Evolutionary conservation across 2,329 filamentous ascomycete genomes (phyloP).

Genomic region (Neoscytalidium dimidiatum): DNA sequence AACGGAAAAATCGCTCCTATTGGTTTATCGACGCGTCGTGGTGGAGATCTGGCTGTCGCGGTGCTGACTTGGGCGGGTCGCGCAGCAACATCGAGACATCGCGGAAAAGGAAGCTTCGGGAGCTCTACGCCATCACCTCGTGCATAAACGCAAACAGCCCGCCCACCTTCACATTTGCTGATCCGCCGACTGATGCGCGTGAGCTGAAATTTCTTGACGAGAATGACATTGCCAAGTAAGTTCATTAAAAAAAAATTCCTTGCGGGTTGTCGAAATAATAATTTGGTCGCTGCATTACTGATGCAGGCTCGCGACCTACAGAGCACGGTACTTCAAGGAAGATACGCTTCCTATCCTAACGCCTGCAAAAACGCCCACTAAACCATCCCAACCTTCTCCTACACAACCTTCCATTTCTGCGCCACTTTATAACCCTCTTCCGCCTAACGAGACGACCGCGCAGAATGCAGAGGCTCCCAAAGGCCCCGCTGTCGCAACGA

Average conservation of each 20-base stretch:
- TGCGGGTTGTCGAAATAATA: conserved; percentile 21
- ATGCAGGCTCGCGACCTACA: conserved; percentile 31
- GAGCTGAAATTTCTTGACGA: conserved; percentile 58
- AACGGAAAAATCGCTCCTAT: conserved; percentile 43
- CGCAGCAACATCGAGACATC: conserved; percentile 62
- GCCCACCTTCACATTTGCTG: conserved; percentile 56
- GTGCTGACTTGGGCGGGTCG: conserved; percentile 20
- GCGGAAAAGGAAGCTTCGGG: conserved; percentile 87
- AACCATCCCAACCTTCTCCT: conserved; percentile 24
- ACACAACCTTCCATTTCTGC: conserved; percentile 34
- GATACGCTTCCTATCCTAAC: conserved; percentile 20
- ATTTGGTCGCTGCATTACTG: conserved; percentile 24
- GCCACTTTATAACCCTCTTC: conserved; percentile 28
- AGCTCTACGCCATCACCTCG: conserved; percentile 80
- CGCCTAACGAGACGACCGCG: conserved; percentile 23
- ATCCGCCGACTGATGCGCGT: conserved; percentile 49
- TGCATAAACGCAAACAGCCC: conserved; percentile 59
- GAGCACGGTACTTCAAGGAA: conserved; percentile 60
- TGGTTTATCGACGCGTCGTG: conserved; percentile 38
- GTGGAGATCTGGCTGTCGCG: conserved; percentile 36
- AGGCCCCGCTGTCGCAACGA: neutral
- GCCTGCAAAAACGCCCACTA: conserved; percentile 30
- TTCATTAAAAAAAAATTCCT: conserved; percentile 35
- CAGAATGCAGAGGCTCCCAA: conserved; percentile 4
- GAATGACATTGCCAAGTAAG: conserved; percentile 61